Evolutionary conservation across 2,329 filamentous ascomycete genomes (phyloP).

Genomic region (Xylaria sp.): DNA sequence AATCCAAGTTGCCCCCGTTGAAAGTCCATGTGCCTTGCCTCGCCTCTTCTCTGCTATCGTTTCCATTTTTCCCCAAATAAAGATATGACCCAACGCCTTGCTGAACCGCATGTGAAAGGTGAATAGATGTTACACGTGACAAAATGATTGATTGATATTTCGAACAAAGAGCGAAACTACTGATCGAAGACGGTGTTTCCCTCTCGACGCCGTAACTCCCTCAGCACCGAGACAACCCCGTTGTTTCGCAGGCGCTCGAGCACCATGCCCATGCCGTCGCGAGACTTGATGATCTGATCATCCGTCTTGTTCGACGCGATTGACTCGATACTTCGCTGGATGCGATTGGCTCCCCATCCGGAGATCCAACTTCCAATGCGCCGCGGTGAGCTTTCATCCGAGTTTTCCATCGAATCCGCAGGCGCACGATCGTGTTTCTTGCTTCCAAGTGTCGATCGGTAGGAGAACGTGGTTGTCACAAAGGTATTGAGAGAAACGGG

Average conservation of each 20-base stretch:
- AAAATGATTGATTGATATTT: conserved; percentile 8
- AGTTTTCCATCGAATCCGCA: conserved; percentile 38
- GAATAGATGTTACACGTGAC: conserved; percentile 17
- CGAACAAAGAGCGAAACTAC: conserved; percentile 8
- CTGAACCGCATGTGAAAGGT: conserved; percentile 16
- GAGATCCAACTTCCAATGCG: conserved; percentile 44
- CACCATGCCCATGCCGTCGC: conserved; percentile 78
- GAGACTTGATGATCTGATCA: conserved; percentile 72
- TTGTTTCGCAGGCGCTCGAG: conserved; percentile 62
- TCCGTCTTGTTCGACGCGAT: conserved; percentile 73
- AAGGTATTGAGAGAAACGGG: conserved; percentile 46
- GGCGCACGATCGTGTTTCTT: conserved; percentile 51
- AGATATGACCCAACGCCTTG: conserved; percentile 21
- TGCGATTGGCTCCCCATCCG: conserved; percentile 58
- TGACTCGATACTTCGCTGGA: conserved; percentile 73
- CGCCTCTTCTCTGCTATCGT: conserved; percentile 9
- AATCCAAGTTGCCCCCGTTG: conserved; percentile 11
- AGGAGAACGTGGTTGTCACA: conserved; percentile 68
- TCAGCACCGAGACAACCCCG: conserved; percentile 51
- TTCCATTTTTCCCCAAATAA: conserved; percentile 9
- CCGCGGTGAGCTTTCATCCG: conserved; percentile 32
- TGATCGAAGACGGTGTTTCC: conserved; percentile 34
- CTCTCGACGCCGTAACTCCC: conserved; percentile 46
- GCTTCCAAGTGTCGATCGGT: conserved; percentile 67
- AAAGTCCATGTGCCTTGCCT: conserved; percentile 4